Base-by-base conservation (phyloP, 495 filamentous ascomycete genomes). In the Penicillium chermesinum region DNA sequence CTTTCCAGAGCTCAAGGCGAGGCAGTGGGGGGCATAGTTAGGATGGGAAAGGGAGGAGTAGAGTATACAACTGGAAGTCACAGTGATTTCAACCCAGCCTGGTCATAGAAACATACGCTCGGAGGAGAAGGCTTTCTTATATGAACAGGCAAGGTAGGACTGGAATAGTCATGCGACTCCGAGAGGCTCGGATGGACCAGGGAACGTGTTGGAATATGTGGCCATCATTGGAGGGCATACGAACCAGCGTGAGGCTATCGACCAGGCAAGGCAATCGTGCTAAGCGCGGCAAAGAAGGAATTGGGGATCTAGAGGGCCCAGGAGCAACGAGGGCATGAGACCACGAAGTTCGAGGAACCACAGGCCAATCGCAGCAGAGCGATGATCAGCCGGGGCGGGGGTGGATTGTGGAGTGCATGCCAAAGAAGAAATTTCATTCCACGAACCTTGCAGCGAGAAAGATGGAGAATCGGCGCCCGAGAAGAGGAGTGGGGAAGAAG, bases 251-350 rank as follows among this genome's bases (percentile, higher is more conserved):
- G 18, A 27, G 25, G 21, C 21, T 16, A 38, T 49, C 43, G 38
- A 43, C 25, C 32, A 46, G 36, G 38, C 32, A 19, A 44, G 38
- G 36, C 18, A 17, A 17, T 38, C 25, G 48, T 46, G 60, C 49
- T 61, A 61, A 61, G 54, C 60, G 60, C 60, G 60, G 60, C 30
- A 57, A 46, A 46, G 33, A 49, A 50, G 35, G 43, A 54, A 52
- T 45, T 36, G 18, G 32, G 46, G 17, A 22, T 42, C 46, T 46
- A 48, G 33, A 49, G 46, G 50, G 52, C 42, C 22, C 35, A 48
- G 36, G 42, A 36, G 21, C 50, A 37, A 35, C 38, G 17, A 25
- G 21, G 45, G 48, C 7, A 40, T 45, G 49, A 38, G 22, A 49
- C n/a, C 59, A 55, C 49, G 51, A 55, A 32, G 30, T 4, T 17